Percentiles rank a stretch among this genome's conserved stretches.
phyloP scores from a whole-genome alignment of 1,284 basidiomycete species.

The Schizophyllum amplum region DNA sequence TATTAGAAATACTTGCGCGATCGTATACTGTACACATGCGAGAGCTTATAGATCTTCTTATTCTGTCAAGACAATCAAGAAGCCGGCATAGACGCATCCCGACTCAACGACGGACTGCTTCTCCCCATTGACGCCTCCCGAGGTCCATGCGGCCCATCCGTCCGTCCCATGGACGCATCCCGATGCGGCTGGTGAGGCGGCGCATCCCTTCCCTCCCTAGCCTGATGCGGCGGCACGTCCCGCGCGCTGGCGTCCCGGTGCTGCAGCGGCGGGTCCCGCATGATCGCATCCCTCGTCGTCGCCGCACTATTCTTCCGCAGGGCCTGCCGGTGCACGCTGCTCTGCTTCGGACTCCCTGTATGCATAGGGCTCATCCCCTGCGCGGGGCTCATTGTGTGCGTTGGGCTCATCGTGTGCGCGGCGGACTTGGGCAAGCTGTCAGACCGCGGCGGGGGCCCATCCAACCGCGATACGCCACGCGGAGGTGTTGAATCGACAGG shows the following conservation, averaged over 20 bases:
- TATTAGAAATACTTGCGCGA: no score
- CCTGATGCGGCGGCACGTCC: neutral
- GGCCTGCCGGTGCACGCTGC: neutral
- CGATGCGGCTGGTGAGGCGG: neutral
- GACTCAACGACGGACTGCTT: neutral
- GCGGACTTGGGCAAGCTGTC: neutral
- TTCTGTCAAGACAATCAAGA: no score
- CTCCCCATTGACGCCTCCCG: neutral
- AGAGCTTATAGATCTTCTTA: no score
- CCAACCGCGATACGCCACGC: no score
- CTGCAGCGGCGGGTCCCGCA: neutral
- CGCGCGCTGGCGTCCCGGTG: neutral
- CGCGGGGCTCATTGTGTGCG: neutral
- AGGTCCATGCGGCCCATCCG: neutral
- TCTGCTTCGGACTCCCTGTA: neutral
- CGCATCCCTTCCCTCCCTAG: neutral
- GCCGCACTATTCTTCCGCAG: neutral
- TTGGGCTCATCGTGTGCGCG: no score
- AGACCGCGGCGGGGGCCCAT: no score
- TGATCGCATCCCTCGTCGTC: neutral
- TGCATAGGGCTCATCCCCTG: neutral
- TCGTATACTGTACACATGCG: no score
- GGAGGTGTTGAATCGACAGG: neutral
- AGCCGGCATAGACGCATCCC: neutral
- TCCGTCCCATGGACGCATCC: neutral